A percentile compares a stretch with the other conserved stretches of the same genome.
phyloP scores from a whole-genome alignment of 2,329 filamentous ascomycete genomes.

The Botryotinia convoluta region DNA sequence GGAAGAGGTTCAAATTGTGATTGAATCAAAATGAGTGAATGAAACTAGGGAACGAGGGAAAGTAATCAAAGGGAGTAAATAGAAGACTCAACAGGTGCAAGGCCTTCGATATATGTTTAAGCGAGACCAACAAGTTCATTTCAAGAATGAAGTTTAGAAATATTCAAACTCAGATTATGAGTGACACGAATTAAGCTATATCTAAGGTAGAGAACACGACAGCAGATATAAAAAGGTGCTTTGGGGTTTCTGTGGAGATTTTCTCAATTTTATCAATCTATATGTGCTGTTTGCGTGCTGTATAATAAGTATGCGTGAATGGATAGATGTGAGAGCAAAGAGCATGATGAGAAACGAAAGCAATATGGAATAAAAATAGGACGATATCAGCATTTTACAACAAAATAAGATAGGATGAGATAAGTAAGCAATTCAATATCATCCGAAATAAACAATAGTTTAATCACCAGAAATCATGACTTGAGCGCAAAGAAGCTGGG shows the following conservation, averaged over 20 bases:
- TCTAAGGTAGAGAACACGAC: no score
- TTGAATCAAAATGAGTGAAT: neutral
- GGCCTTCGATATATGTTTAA: no score
- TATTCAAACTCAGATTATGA: neutral
- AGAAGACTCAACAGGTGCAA: no score
- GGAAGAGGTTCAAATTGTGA: neutral
- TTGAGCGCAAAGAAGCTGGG: neutral
- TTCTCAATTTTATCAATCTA: no score
- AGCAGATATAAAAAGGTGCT: no score
- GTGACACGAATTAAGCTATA: neutral
- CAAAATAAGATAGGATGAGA: neutral
- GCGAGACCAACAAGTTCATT: neutral
- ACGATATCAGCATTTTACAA: neutral
- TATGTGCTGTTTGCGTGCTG: neutral
- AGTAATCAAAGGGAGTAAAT: neutral
- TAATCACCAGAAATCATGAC: neutral
- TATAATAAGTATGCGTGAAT: neutral
- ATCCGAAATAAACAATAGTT: neutral
- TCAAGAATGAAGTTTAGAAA: neutral
- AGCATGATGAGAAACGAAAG: neutral
- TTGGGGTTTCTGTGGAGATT: accelerated
- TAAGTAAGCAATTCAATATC: neutral
- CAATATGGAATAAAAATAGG: neutral
- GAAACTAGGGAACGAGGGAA: neutral
- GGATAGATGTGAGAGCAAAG: neutral